These are phyloP conservation scores for Lepidopterella palustris DNA, from an alignment of 495 filamentous ascomycete genomes.

Conservation along the genomic window DNA sequence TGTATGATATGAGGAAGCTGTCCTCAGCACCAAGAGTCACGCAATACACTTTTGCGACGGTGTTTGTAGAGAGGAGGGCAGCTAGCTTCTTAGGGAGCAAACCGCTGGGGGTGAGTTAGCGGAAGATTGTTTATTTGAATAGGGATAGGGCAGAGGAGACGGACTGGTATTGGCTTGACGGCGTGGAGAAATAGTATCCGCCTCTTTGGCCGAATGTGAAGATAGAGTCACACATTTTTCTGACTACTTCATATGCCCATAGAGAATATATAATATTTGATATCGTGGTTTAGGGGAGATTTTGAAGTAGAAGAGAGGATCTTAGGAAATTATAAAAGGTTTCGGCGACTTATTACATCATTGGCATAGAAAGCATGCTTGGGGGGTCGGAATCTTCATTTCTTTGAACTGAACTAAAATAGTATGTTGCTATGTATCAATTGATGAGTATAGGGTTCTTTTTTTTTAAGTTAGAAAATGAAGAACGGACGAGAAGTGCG, in stretches of 20 bases:
- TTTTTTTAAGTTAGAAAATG: no score
- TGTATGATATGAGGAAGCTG: slow-evolving; percentile 20
- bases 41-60: slow-evolving; percentile 12
- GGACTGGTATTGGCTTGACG: slow-evolving; percentile 14
- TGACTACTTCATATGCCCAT: neutral
- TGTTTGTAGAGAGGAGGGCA: slow-evolving; percentile 3
- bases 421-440: no score
- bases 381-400: no score
- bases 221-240: slow-evolving; percentile 19
- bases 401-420: no score
- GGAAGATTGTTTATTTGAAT: neutral
- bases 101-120: neutral
- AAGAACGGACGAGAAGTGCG: neutral
- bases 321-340: no score
- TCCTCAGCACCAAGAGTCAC: slow-evolving; percentile 17
- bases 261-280: neutral
- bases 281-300: no score
- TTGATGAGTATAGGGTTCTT: no score
- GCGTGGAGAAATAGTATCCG: slow-evolving; percentile 20
- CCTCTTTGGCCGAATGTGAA: slow-evolving; percentile 26
- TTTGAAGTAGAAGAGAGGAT: no score
- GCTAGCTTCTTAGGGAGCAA: slow-evolving; percentile 13
- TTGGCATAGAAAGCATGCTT: no score
- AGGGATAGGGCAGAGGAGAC: neutral
- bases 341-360: no score